phyloP scores from a whole-genome alignment of 108 stramenopile genomes.

The Stephanodiscus minutulus region DNA sequence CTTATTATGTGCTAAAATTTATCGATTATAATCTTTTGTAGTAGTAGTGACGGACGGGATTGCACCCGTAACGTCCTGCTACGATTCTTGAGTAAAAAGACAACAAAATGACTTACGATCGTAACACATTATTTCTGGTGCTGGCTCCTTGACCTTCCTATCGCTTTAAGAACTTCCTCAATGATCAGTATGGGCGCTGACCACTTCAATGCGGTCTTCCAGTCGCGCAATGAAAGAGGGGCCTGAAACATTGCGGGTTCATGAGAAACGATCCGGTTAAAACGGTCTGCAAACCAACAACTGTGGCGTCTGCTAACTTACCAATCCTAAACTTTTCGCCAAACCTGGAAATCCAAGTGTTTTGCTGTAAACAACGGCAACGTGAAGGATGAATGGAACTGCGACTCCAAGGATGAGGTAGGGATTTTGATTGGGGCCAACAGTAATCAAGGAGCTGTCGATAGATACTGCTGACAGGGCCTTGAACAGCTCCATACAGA shows the following conservation, averaged over 20 bases:
- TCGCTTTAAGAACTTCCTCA: constrained; percentile 85
- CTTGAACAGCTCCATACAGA: constrained; percentile 96
- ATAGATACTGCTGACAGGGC: constrained; percentile 96
- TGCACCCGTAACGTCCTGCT: too few species aligned
- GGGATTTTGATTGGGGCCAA: constrained; percentile 88
- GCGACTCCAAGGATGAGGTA: constrained; percentile 92
- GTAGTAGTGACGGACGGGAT: too few species aligned
- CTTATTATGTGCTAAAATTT: too few species aligned
- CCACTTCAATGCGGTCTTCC: constrained; percentile 84
- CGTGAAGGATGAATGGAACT: constrained; percentile 87
- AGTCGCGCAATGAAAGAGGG: constrained; percentile 76
- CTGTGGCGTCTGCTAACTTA: constrained; percentile 16
- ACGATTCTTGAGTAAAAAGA: too few species aligned
- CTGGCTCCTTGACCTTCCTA: constrained; percentile 20
- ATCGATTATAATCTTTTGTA: too few species aligned
- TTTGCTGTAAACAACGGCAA: constrained; percentile 82
- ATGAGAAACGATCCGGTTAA: neutral
- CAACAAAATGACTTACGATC: too few species aligned
- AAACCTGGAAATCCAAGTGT: constrained; percentile 59
- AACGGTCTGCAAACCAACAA: neutral
- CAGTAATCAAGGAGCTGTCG: constrained; percentile 84
- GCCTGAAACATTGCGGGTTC: constrained; percentile 5
- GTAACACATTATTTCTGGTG: too few species aligned
- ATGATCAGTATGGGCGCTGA: constrained; percentile 89
- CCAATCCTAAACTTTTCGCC: constrained; percentile 89